Evolutionary conservation across 2,329 filamentous ascomycete species (phyloP).

Genomic region (Aspergillus costaricaensis): DNA sequence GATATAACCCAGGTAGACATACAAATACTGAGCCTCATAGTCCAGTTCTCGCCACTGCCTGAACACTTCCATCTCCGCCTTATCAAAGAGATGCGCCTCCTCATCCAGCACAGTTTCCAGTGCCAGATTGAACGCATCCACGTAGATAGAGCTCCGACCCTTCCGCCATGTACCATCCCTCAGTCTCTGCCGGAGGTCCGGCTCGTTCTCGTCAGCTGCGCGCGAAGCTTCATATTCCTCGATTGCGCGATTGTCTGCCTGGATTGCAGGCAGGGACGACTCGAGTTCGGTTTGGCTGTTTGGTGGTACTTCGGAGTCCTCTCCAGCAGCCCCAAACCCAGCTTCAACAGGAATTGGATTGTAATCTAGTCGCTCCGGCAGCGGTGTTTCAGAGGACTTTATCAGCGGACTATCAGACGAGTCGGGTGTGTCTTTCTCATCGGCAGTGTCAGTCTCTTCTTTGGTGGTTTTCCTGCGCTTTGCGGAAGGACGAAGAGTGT

Average conservation of each 20-base stretch:
- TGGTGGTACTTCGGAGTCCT: slow-evolving; percentile 35
- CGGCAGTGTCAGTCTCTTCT: slow-evolving; percentile 11
- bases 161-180: slow-evolving; percentile 66
- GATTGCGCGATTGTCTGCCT: slow-evolving; percentile 70
- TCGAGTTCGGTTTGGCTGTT: slow-evolving; percentile 67
- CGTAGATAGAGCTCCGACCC: slow-evolving; percentile 87
- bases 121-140: slow-evolving; percentile 94
- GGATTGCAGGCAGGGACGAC: slow-evolving; percentile 67
- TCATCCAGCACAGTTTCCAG: slow-evolving; percentile 86
- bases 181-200: slow-evolving; percentile 52
- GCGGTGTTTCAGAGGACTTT: slow-evolving; percentile 26
- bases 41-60: slow-evolving; percentile 68
- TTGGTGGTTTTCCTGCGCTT: slow-evolving; percentile 37
- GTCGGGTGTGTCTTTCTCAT: slow-evolving; percentile 10
- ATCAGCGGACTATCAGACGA: slow-evolving; percentile 33
- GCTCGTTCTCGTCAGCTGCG: slow-evolving; percentile 54
- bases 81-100: slow-evolving; percentile 83
- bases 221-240: slow-evolving; percentile 74
- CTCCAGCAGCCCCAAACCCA: neutral
- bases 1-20: slow-evolving; percentile 37
- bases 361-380: slow-evolving; percentile 24
- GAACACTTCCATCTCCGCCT: slow-evolving; percentile 76
- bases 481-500: slow-evolving; percentile 30
- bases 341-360: slow-evolving; percentile 7
- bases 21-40: slow-evolving; percentile 92